phyloP scores from a whole-genome alignment of 1,284 basidiomycete species.

The Cryptococcus sp. region DNA sequence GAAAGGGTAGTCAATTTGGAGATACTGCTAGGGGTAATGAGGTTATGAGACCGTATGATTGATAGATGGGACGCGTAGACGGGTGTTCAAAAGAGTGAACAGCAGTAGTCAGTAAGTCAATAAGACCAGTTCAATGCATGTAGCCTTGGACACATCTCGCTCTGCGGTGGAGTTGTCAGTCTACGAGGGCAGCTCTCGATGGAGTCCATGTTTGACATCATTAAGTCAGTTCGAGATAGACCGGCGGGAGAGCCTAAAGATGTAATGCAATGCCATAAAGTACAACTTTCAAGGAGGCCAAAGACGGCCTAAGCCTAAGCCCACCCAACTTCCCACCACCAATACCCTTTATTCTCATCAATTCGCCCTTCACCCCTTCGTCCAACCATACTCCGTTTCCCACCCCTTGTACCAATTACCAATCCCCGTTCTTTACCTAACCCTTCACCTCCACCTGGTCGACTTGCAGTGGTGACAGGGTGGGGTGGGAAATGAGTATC shows the following conservation, averaged over 20 bases:
- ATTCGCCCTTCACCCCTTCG: constrained; percentile 43
- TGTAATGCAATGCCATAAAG: too few species aligned
- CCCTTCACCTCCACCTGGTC: constrained; percentile 24
- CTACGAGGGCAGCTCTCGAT: too few species aligned
- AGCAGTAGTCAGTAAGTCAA: not conserved
- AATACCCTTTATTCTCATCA: constrained; percentile 45
- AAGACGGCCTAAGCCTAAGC: too few species aligned
- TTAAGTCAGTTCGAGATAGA: too few species aligned
- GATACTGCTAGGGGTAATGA: constrained; percentile 4
- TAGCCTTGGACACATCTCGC: too few species aligned
- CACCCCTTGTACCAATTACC: constrained; percentile 35
- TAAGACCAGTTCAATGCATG: not conserved
- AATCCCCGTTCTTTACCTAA: constrained; percentile 23
- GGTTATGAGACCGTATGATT: constrained; percentile 8
- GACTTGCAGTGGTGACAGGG: not conserved
- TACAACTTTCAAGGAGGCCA: too few species aligned
- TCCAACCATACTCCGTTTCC: constrained; percentile 35
- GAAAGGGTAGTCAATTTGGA: constrained; percentile 3
- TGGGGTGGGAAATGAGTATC: constrained; percentile 36
- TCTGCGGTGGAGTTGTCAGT: too few species aligned
- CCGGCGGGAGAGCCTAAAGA: too few species aligned
- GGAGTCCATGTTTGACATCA: too few species aligned
- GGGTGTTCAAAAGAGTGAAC: not conserved
- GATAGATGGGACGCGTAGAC: not conserved
- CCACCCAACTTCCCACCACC: constrained; percentile 51